These are phyloP conservation scores for Albophoma yamanashiensis DNA, from an alignment of 2,329 filamentous ascomycete genomes.

Conservation along the genomic window DNA sequence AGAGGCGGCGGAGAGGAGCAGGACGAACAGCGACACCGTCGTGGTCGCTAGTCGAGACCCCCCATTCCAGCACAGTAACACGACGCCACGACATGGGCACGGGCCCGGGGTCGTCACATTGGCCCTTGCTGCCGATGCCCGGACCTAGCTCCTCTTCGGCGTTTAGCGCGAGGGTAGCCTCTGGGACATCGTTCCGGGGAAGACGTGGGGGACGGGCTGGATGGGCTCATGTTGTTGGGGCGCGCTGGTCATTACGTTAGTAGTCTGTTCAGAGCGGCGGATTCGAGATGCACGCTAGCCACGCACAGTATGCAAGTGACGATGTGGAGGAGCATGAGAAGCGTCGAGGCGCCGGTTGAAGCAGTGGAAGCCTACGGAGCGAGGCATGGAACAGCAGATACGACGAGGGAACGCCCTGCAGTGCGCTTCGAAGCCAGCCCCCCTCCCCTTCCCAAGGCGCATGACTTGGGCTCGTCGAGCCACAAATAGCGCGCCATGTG, in stretches of 20 bases:
- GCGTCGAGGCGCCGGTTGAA: neutral
- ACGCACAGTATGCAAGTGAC: neutral
- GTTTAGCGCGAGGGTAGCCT: neutral
- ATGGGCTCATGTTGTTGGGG: neutral
- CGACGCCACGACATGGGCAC: neutral
- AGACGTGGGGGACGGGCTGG: neutral
- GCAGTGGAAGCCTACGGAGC: neutral
- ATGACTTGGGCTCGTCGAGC: neutral
- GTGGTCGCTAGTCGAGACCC: neutral
- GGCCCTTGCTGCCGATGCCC: neutral
- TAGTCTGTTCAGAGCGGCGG: neutral
- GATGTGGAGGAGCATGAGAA: neutral
- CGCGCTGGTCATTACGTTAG: neutral
- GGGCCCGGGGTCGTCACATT: neutral
- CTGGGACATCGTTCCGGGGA: neutral
- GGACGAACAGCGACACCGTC: neutral
- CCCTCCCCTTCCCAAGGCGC: neutral
- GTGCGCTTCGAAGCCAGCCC: neutral
- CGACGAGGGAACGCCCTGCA: neutral
- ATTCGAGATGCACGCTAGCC: neutral
- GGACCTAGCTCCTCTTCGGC: neutral
- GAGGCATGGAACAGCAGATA: neutral
- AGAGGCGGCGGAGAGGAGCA: neutral
- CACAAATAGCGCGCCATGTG: neutral
- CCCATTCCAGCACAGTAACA: neutral